Evolutionary conservation across 2,329 filamentous ascomycete species (phyloP), one percentile per base, ranked within the genome.

Genomic region (Immersiporthe knoxdaviesiana): DNA sequence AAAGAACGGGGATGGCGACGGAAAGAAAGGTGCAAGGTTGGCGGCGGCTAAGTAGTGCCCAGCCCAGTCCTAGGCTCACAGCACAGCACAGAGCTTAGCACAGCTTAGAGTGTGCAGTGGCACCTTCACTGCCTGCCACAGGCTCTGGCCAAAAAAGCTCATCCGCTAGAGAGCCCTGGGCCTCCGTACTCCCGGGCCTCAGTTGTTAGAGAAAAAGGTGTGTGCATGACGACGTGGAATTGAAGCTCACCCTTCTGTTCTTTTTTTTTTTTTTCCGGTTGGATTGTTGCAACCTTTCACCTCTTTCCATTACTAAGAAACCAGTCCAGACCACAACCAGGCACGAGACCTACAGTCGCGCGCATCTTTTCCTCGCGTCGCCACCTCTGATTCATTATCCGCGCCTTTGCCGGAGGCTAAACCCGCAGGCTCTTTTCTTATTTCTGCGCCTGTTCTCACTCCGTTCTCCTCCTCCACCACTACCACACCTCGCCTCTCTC

Each of bases 141-240:
- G 62, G 63, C 63, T 66, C 37, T 59, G 47, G 66, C 35, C 67
- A 71, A 69, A 68, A 69, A 68, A 65, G 66, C 66, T 68, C 66
- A 58, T 37, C 62, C 61, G 39, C 41, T 62, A 16, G 12, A 16
- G 24, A 62, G n/a, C n/a, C n/a, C 59, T 27, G 8, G 58, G 2
- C 37, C 39, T n/a, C 39, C 41, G 39, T 27, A 47, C 35, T 27
- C 60, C 37, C 52, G 24, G 39, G 56, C 30, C 52, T 68, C 35
- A 24, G 30, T 47, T 50, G 58, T 47, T 27, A 30, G 21, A 39
- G 30, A 35, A n/a, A 35, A 27, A n/a, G 62, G 39, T 61, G n/a
- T n/a, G n/a, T n/a, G 61, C 61, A 68, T 68, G 66, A 69, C 41
- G 52, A 65, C 47, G 64, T 27, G 56, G 37, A 60, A 66, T 60